Evolutionary conservation across 306 rosid genomes (phyloP), one percentile per base, ranked within the genome.

Genomic region (Oemleria cerasiformis): DNA sequence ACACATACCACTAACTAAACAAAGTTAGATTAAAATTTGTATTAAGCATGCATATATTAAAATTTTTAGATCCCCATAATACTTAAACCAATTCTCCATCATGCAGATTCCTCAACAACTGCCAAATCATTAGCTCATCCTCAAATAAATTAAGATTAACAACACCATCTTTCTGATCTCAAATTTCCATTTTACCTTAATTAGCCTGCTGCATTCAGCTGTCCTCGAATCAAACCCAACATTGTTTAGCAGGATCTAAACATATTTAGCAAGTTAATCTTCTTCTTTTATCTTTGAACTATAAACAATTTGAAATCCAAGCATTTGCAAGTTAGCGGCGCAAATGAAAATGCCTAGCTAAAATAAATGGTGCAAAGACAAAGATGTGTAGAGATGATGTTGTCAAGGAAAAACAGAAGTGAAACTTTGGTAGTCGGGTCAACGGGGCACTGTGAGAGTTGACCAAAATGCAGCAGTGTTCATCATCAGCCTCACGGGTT

Each of bases 401-500:
- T 39, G 47, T 47, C 42, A 34, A 16, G 6, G 4, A 8, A 67
- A 30, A 34, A 48, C 8, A 16, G 39, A 38, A 50, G n/a, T 8
- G 8, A 58, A 58, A 0, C 14, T 42, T 55, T 14, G 15, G 56
- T 25, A 6, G 17, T 14, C 56, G 20, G 51, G 65, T 56, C 74
- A 42, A 56, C 74, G 43, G 65, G 23, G 74, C 64, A 70, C 19
- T 23, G 54, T 41, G 49, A 53, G 63, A 53, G 63, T 70, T 70
- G 74, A 70, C 74, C 34, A 25, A 25, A 25, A 25, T 79, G 65
- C 70, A 80, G 51, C 68, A 43, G 42, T 4, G 49, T 57, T 72
- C 56, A 16, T 50, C 56, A 50, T 25, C 61, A 40, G 55, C 53
- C 56, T 85, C 85, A 88, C 88, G 90, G 81, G 72, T 58, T 72